These are phyloP conservation scores for Teratosphaeria viscida DNA, from an alignment of 2,329 filamentous ascomycete genomes.

Conservation along the genomic window DNA sequence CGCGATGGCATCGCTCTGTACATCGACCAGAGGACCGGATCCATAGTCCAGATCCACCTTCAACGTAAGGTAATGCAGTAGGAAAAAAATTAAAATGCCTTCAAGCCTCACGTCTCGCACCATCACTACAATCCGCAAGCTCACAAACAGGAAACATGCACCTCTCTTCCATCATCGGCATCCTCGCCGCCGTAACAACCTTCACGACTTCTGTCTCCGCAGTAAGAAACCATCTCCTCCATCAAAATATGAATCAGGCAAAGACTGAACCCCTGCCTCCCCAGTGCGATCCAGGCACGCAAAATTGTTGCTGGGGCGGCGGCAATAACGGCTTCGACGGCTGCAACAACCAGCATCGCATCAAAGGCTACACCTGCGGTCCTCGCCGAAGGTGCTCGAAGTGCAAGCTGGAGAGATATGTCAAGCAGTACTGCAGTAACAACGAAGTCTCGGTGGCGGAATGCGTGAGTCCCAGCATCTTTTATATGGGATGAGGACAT, in stretches of 20 bases:
- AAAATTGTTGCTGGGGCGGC: neutral
- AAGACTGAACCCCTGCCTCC: neutral
- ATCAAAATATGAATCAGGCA: neutral
- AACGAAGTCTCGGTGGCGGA: neutral
- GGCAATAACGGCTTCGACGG: neutral
- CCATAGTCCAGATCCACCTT: neutral
- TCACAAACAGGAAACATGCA: neutral
- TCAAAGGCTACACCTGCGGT: neutral
- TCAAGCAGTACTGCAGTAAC: neutral
- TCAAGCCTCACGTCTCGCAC: neutral
- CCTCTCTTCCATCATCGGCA: neutral
- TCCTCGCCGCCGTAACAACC: neutral
- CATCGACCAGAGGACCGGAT: neutral
- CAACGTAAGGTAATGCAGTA: neutral
- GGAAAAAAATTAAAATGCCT: neutral
- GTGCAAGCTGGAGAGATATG: neutral
- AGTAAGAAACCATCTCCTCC: neutral
- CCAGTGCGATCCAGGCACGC: neutral
- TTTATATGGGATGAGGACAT: neutral
- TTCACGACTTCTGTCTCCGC: neutral
- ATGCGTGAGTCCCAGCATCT: neutral
- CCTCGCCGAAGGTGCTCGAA: neutral
- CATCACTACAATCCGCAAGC: neutral
- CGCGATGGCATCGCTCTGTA: neutral
- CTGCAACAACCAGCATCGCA: neutral